A percentile compares a stretch with the other conserved stretches of the same genome.
Conservation (phyloP, 2,329 filamentous ascomycete genomes). For the Myriosclerotinia duriaeana region DNA sequence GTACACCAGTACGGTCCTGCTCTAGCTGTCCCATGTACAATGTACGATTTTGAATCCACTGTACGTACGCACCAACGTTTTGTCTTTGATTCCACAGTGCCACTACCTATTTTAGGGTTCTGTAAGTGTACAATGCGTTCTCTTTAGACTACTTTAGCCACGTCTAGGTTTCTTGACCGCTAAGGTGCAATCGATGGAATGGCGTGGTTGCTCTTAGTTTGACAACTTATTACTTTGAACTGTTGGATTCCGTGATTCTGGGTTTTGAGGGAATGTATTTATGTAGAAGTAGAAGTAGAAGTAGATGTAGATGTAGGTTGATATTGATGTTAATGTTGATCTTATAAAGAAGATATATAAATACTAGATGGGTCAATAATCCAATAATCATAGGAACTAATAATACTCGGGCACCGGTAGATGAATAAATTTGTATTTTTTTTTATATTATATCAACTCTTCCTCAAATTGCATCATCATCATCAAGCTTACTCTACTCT, state of each 20-base stretch:
- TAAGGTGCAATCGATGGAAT: slow-evolving; percentile 19
- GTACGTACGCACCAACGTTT: slow-evolving; percentile 12
- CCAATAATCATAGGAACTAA: background rate
- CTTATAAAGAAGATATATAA: background rate
- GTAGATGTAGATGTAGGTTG: background rate
- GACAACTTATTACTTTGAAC: background rate
- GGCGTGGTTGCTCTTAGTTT: background rate
- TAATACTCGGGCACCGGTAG: too few species aligned
- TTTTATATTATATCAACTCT: slow-evolving; percentile 12
- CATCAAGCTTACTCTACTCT: background rate
- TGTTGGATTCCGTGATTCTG: background rate
- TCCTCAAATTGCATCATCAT: slow-evolving; percentile 15
- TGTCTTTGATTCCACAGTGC: background rate
- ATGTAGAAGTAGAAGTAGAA: too few species aligned
- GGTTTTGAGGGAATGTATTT: background rate
- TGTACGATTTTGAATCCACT: background rate
- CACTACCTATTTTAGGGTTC: slow-evolving; percentile 2
- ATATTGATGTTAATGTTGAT: background rate
- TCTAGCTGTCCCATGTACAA: background rate
- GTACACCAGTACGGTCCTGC: background rate
- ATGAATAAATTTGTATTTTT: background rate
- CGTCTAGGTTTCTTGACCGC: slow-evolving; percentile 24
- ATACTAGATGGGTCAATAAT: background rate
- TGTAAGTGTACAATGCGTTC: background rate
- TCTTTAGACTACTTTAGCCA: slow-evolving; percentile 4